Conservation (phyloP, 176 grass and related monocot genomes). For the Saccharum spontaneum region DNA sequence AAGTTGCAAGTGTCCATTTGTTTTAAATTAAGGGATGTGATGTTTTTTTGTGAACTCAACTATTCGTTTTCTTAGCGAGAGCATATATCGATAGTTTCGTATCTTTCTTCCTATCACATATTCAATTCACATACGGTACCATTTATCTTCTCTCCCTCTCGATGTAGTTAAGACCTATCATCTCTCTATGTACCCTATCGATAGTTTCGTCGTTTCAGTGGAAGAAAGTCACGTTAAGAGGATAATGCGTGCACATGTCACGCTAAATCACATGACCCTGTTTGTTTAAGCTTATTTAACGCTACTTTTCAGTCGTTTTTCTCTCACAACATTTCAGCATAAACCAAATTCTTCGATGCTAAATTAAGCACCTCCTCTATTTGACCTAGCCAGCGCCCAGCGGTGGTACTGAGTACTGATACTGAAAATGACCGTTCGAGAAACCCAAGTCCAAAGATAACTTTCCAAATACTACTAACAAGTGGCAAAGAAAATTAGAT, state of each 20-base stretch:
- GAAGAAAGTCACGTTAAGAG: neutral
- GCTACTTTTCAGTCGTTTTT: no score
- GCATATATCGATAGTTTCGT: neutral
- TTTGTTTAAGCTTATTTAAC: no score
- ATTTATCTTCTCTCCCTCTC: neutral
- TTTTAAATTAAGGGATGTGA: neutral
- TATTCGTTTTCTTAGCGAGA: no score
- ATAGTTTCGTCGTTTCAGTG: neutral
- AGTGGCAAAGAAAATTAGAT: neutral
- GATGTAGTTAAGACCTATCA: no score
- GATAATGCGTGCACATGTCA: neutral
- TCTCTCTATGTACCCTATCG: neutral
- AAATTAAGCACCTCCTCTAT: neutral
- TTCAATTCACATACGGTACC: no score
- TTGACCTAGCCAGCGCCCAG: conserved; percentile 16
- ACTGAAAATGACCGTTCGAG: conserved; percentile 31
- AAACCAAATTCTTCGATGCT: neutral
- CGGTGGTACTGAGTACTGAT: neutral
- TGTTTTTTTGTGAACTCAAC: neutral
- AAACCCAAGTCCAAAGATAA: neutral
- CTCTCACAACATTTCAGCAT: no score
- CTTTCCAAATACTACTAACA: neutral
- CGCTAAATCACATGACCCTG: neutral
- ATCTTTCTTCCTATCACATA: neutral
- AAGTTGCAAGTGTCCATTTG: neutral